Evolutionary conservation across 192 early-diverging fungal species (phyloP), one percentile per base, ranked within the genome.

Genomic region (Diversispora eburnea): DNA sequence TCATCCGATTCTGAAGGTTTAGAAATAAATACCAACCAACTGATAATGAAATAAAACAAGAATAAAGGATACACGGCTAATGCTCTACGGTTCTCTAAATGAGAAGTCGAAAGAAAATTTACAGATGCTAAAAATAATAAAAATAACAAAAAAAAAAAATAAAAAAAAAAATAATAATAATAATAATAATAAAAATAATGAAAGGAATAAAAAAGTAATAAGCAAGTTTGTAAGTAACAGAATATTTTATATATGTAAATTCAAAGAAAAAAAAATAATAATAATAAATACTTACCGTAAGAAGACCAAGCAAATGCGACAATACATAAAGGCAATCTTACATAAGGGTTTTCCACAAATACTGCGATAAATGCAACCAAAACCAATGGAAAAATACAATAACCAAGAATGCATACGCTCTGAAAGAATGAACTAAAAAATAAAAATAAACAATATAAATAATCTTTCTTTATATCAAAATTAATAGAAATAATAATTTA

Each of bases 371-470:
- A 76, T 25, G 93, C 88, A 41, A 89, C 92, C 25, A 94, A 78
- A 1, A 94, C 90, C 71, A 99, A 83, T 8, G 97, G 97, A 73
- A 96, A 99, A 67, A 98, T 82, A 79, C 97, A 99, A 83, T 99
- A 99, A 8, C 96, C 95, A 63, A 99, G 84, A 15, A 95, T 91
- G 80, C 97, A 99, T 7, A 99, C 94, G 74, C 89, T 91, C 75
- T 99, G 97, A 80, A 97, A 96, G 75, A 99, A 97, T 8, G 97
- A 99, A 8, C 91, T 94, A 78, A 39, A 57, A 2, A 43, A 5
- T 46, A 39, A 57, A 2, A 43, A 5, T 46, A 69, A 20, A 12
- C 51, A 79, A 54, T 39, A 54, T 72, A 63, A 72, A 57, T 4
- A 5, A 52, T 5, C 12, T 15, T 9, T 52, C 17, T 7, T 3